Conservation (phyloP, 164 flowering plant genomes). For the Stephania japonica region DNA sequence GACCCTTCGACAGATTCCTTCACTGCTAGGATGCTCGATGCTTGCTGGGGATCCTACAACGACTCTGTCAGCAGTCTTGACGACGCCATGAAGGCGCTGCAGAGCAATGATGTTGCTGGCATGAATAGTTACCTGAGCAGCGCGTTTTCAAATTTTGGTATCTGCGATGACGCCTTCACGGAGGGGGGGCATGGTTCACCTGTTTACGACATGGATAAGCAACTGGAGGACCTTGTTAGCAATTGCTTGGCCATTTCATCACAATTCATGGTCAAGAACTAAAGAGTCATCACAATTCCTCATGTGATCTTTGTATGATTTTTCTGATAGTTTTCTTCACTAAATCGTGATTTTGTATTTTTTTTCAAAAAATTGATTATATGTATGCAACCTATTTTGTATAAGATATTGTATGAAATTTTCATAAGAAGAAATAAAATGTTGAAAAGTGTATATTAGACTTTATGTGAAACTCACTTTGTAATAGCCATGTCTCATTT, state of each 20-base stretch:
- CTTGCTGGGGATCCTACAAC: slow-evolving; percentile 21
- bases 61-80: slow-evolving; percentile 16
- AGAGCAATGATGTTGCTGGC: slow-evolving; percentile 8
- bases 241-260: slow-evolving; percentile 26
- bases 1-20: not conserved
- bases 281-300: not conserved
- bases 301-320: not conserved
- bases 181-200: slow-evolving; percentile 15
- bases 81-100: slow-evolving; percentile 5
- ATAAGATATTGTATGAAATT: too few relatives aligned
- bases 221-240: slow-evolving; percentile 22
- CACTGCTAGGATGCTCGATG: not conserved
- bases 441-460: too few relatives aligned
- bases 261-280: too few relatives aligned
- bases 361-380: not conserved
- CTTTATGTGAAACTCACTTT: too few relatives aligned
- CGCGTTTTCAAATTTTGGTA: slow-evolving; percentile 12
- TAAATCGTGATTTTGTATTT: not conserved
- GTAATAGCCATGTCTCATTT: too few relatives aligned
- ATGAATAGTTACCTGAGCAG: slow-evolving; percentile 24
- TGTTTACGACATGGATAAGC: not conserved
- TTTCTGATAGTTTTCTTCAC: not conserved
- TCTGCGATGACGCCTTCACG: slow-evolving; percentile 26
- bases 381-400: not conserved
- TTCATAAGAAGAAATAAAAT: too few relatives aligned